Base-by-base conservation (phyloP, 192 early-diverging fungal genomes). In the Podila epigama region DNA sequence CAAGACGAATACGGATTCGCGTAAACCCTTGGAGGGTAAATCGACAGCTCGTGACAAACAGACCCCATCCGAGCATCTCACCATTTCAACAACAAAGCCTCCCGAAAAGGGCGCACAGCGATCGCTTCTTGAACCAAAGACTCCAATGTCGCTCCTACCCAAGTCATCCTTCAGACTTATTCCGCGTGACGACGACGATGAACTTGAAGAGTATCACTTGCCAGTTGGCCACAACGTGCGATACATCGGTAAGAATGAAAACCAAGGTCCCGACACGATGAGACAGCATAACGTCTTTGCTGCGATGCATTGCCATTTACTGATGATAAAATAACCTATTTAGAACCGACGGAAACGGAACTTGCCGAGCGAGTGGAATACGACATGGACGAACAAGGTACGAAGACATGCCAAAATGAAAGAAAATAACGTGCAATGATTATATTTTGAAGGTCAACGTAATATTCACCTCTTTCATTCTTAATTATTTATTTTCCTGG, bases 381-480 rank as follows among this genome's bases (percentile, higher is more conserved):
- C 71, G 98, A 99, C 79, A 92, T 99, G 92, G 98, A 99, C 70
- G 96, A 99, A 65, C 92, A 97, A 83, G 94, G 89, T 87, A 84
- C n/a, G 34, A 5, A 20, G n/a, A n/a, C 20, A 4, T 7, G 29
- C n/a, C 2, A 33, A 36, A 3, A 13, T 13, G 1, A 20, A 48
- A 22, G 16, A 44, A 44, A 44, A 6, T 22, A 22, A 48, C 18
- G n/a, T 48, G 42, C 18, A n/a, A 16, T 48, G 42, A 55, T 2
- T 48, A 0, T 59, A 31, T 50, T 51, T n/a, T 5, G 31, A 51
- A 37, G 60, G 44, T 50, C 34, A 16, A 20, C 27, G 1, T 42
- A 1, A 8, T 53, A 22, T 28, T 20, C 35, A 64, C 51, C 60
- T 51, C 16, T 67, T 41, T n/a, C 51, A 48, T 28, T 28, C 33